Evolutionary conservation across 768 basidiomycete species (phyloP).

Genomic region (Harrya chromipes): DNA sequence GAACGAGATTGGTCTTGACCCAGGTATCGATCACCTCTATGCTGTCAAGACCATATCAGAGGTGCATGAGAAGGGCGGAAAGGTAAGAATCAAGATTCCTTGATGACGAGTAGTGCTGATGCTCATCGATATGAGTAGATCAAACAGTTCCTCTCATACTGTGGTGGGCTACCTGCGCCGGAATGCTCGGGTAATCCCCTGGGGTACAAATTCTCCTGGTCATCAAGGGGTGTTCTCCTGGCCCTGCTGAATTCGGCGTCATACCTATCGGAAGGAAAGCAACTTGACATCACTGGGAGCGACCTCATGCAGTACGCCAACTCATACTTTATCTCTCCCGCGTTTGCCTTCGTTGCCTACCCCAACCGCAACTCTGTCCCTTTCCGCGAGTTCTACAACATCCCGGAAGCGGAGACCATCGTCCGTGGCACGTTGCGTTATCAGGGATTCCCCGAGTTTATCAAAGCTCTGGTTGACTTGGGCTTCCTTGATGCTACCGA

Average conservation of each 20-base stretch:
- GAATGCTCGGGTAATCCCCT: conserved; percentile 91
- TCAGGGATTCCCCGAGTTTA: conserved; percentile 96
- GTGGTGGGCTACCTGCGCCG: conserved; percentile 93
- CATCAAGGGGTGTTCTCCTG: conserved; percentile 91
- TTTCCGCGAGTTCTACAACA: conserved; percentile 88
- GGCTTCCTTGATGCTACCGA: conserved; percentile 78
- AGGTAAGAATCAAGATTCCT: conserved; percentile 46
- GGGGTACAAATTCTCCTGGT: conserved; percentile 99
- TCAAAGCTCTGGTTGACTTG: conserved; percentile 79
- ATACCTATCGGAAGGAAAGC: conserved; percentile 65
- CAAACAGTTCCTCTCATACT: conserved; percentile 91
- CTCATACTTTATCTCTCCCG: conserved; percentile 93
- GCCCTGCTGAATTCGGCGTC: conserved; percentile 90
- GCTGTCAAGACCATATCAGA: conserved; percentile 93
- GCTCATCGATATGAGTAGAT: conserved; percentile 44
- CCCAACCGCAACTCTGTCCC: conserved; percentile 93
- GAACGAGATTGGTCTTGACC: conserved; percentile 98
- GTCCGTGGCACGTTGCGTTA: conserved; percentile 92
- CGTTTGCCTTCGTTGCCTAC: conserved; percentile 94
- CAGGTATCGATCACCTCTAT: conserved; percentile 92
- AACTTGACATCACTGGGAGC: conserved; percentile 64
- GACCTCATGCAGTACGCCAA: conserved; percentile 90
- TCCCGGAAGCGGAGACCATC: conserved; percentile 91
- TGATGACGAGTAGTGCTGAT: background rate
- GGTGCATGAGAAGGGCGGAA: conserved; percentile 92